A percentile compares a stretch with the other conserved stretches of the same genome.
Evolutionary conservation across 2,329 filamentous ascomycete species (phyloP).

Genomic region (Penicillium occitanis): DNA sequence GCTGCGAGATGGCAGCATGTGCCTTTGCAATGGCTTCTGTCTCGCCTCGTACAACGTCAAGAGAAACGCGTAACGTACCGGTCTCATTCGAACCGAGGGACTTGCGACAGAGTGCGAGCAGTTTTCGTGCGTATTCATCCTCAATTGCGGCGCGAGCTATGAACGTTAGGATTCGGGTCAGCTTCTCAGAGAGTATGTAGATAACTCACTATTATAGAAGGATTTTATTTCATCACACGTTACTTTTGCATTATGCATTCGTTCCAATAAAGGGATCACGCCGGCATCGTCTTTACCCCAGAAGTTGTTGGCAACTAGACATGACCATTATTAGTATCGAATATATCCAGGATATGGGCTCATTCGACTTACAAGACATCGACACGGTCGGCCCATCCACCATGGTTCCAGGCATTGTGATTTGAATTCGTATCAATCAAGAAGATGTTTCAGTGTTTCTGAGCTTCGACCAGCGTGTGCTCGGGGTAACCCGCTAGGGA

Average conservation of each 20-base stretch:
- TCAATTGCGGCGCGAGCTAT: slow-evolving; percentile 86
- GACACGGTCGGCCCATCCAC: slow-evolving; percentile 64
- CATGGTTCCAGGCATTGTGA: slow-evolving; percentile 59
- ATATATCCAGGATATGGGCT: background rate
- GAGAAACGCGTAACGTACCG: slow-evolving; percentile 76
- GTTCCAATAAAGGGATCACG: slow-evolving; percentile 84
- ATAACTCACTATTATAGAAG: slow-evolving; percentile 74
- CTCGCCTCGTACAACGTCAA: slow-evolving; percentile 85
- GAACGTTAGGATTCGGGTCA: slow-evolving; percentile 5
- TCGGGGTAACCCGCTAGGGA: slow-evolving; percentile 25
- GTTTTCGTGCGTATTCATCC: slow-evolving; percentile 91
- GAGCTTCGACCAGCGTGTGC: slow-evolving; percentile 41
- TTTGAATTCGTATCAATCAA: slow-evolving; percentile 27
- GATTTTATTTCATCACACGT: slow-evolving; percentile 90
- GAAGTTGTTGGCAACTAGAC: slow-evolving; percentile 93
- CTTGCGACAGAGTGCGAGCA: slow-evolving; percentile 82
- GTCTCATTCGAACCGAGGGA: slow-evolving; percentile 83
- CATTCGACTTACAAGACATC: slow-evolving; percentile 60
- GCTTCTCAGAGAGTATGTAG: background rate
- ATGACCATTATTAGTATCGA: slow-evolving; percentile 40
- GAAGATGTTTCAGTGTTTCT: slow-evolving; percentile 19
- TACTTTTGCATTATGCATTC: slow-evolving; percentile 91
- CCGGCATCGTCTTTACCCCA: slow-evolving; percentile 99
- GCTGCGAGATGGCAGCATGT: slow-evolving; percentile 81
- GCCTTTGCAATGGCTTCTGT: slow-evolving; percentile 92